phyloP scores from a whole-genome alignment of 176 grass and related monocot genomes.

The Phoenix dactylifera region DNA sequence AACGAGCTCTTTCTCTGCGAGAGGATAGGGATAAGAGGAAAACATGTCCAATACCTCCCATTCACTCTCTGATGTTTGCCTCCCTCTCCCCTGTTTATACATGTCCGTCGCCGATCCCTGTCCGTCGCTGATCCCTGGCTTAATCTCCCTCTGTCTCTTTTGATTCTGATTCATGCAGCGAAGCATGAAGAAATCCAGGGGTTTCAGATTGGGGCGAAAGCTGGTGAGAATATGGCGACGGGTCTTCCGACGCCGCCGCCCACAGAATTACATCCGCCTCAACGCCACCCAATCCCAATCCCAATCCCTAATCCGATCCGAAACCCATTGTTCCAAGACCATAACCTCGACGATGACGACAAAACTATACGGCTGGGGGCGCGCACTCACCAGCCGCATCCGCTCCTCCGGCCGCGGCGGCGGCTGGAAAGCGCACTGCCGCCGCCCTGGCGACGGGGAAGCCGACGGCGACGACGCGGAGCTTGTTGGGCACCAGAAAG shows the following conservation, averaged over 20 bases:
- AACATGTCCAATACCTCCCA: too few species aligned
- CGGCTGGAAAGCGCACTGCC: neutral
- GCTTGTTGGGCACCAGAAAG: neutral
- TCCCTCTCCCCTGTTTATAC: too few species aligned
- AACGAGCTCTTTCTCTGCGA: too few species aligned
- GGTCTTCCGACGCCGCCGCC: conserved; percentile 25
- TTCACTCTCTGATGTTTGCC: too few species aligned
- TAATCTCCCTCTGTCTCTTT: too few species aligned
- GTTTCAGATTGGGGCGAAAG: conserved; percentile 71
- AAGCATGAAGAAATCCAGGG: conserved; percentile 42
- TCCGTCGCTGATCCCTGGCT: too few species aligned
- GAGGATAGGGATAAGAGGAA: too few species aligned
- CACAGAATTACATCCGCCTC: conserved; percentile 17
- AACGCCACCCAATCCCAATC: neutral
- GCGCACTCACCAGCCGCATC: conserved; percentile 32
- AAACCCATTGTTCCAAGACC: neutral
- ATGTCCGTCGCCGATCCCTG: too few species aligned
- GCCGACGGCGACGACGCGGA: neutral
- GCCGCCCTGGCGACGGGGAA: neutral
- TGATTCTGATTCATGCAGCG: too few species aligned
- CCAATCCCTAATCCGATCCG: neutral
- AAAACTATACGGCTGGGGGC: conserved; percentile 46
- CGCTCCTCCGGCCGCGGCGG: conserved; percentile 11
- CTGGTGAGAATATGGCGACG: conserved; percentile 38
- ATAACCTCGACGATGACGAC: conserved; percentile 14